phyloP scores from a whole-genome alignment of 768 basidiomycete species.

The Gelatoporia subvermispora region DNA sequence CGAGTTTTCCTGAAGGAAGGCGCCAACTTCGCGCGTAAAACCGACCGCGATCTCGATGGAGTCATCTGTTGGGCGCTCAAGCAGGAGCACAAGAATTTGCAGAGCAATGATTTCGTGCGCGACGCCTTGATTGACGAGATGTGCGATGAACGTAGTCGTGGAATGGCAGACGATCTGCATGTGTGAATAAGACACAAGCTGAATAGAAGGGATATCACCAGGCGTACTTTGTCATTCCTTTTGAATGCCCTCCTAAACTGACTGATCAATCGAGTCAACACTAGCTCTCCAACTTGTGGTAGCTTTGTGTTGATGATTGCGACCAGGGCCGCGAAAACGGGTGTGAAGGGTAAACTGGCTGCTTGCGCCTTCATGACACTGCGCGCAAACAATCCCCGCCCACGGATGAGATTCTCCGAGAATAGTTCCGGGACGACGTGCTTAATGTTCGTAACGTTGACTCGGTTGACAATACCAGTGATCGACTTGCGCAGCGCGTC shows the following conservation, averaged over 20 bases:
- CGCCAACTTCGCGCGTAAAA: conserved; percentile 95
- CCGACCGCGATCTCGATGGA: conserved; percentile 98
- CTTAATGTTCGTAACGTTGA: conserved; percentile 96
- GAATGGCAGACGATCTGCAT: conserved; percentile 86
- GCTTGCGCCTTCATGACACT: conserved; percentile 99
- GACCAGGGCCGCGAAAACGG: conserved; percentile 92
- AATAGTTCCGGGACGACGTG: conserved; percentile 88
- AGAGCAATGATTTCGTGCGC: conserved; percentile 93
- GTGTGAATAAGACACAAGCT: conserved; percentile 2
- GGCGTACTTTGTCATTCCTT: conserved; percentile 89
- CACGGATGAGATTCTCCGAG: conserved; percentile 88
- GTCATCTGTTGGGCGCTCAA: conserved; percentile 95
- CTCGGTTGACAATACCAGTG: conserved; percentile 99
- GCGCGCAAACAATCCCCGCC: conserved; percentile 86
- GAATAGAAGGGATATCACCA: not conserved
- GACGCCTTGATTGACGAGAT: conserved; percentile 90
- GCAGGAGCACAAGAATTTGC: conserved; percentile 91
- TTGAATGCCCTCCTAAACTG: conserved; percentile 95
- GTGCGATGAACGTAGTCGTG: conserved; percentile 51
- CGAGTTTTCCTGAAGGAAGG: conserved; percentile 88
- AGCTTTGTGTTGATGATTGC: conserved; percentile 96
- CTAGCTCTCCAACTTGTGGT: conserved; percentile 91
- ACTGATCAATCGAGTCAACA: conserved; percentile 84
- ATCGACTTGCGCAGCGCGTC: conserved; percentile 96
- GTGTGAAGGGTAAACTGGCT: conserved; percentile 94